Base-by-base conservation (phyloP, 2,329 filamentous ascomycete genomes). In the Exophiala sideris region DNA sequence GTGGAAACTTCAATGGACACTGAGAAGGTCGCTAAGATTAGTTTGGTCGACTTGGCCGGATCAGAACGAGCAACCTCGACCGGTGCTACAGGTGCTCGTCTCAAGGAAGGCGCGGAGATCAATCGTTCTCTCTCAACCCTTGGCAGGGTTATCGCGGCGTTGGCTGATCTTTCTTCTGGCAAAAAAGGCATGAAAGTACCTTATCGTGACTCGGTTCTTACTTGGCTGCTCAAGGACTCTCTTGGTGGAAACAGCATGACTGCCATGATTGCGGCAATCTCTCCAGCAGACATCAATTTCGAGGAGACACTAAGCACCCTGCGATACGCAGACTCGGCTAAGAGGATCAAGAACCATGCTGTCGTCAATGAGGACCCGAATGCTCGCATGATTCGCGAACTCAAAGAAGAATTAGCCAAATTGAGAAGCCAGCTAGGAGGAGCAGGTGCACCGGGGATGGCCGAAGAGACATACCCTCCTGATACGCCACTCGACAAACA, bases 291-390 rank as follows among this genome's bases (percentile, higher is more conserved):
- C 72, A 97, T 97, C 76, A 99, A 99, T 73, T 97, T 95, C 68
- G 94, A 99, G 62, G 94, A 99, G 73, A 99, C 95, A 0, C 79
- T 99, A 14, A 94, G 91, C 69, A 99, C 94, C 1, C 79, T 99
- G 24, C 85, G 95, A 66, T 99, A 99, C 71, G 94, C 95, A 52
- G 92, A 99, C 69, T 96, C 91, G 6, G 94, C 94, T 21, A 99
- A 99, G 76, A 86, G 94, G 65, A 99, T 99, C 80, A 97, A 97
- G 89, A 99, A 99, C 75, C 94, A 99, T 71, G 94, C 94, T 53
- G 94, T 99, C 47, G 88, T 99, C 71, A 99, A 99, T 76, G 94
- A 99, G 71, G 94, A 99, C 73, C 92, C 94, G 44, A 99, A 99
- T 68, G 94, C 94, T 56, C 88, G 94, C 64, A 99, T 99, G 94